Evolutionary conservation across 2,329 filamentous ascomycete genomes (phyloP).

Genomic region (Blastomyces silverae): DNA sequence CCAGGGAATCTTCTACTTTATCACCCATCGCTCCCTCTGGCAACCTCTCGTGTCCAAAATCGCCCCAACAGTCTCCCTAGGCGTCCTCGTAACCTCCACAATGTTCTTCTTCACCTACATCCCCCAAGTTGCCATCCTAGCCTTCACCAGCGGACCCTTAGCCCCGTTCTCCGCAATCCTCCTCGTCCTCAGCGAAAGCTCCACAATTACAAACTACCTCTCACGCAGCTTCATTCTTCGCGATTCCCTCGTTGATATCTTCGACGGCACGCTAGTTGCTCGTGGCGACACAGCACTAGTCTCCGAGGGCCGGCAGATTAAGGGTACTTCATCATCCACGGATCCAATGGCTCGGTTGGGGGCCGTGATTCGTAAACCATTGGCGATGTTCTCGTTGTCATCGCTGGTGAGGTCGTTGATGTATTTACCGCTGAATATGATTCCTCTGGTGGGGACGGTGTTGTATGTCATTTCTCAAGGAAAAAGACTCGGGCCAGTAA

Average conservation of each 20-base stretch:
- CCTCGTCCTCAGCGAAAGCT: constrained; percentile 54
- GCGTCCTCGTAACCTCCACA: constrained; percentile 61
- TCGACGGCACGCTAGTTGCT: constrained; percentile 63
- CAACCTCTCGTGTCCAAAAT: constrained; percentile 53
- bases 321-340: constrained; percentile 37
- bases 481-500: constrained; percentile 48
- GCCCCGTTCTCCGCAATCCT: constrained; percentile 55
- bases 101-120: constrained; percentile 88
- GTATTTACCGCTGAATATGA: constrained; percentile 87
- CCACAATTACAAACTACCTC: constrained; percentile 47
- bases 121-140: constrained; percentile 74
- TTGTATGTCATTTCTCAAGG: constrained; percentile 75
- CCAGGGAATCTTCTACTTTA: constrained; percentile 56
- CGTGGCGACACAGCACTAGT: constrained; percentile 57
- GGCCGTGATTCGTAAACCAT: constrained; percentile 50
- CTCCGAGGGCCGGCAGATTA: constrained; percentile 65
- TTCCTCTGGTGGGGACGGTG: constrained; percentile 77
- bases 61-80: constrained; percentile 60
- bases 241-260: constrained; percentile 78
- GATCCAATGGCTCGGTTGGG: constrained; percentile 53
- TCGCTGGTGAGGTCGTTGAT: constrained; percentile 71
- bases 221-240: constrained; percentile 65
- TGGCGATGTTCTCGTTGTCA: constrained; percentile 47
- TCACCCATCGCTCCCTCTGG: constrained; percentile 53
- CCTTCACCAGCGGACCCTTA: constrained; percentile 74